Evolutionary conservation across 805 yeast genomes (phyloP), one percentile per base, ranked within the genome.

Genomic region (Pichia heedii): DNA sequence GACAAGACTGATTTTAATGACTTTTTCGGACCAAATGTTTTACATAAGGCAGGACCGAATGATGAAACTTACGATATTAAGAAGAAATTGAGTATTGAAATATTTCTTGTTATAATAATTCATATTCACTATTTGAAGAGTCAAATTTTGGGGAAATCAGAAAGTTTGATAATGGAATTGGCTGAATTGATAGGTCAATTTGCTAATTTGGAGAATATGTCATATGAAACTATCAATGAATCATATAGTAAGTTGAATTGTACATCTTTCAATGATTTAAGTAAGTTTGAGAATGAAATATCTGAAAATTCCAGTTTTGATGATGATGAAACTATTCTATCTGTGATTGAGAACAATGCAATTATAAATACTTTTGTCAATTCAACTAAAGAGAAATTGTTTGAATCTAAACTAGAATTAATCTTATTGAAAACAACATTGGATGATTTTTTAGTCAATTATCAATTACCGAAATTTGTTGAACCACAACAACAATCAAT

Each of bases 11-110:
- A 42, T 16, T 42, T 47, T 29, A 30, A 29, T 15, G 50, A 47
- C 13, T 44, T 47, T 22, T 47, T 47, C 37, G 50, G 50, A 19
- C 44, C 45, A 3, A 44, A 42, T 33, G 40, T 44, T 10, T 30
- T 46, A 10, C 20, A 27, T 11, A 42, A 39, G 19, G 43, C 42
- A n/a, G 37, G 40, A 29, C 36, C 44, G 19, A 37, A 29, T 13
- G 18, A 8, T 12, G 13, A 29, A 6, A 12, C 9, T 3, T 24
- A 33, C 20, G 22, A 37, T 22, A 13, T 36, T 6, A 24, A 36
- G 9, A 36, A 15, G 5, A 22, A 27, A 22, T 22, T 35, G 7
- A 35, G 22, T 22, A 12, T 15, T 13, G 37, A 35, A 22, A n/a
- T 16, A 10, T 35, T 35, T 35, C 4, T 35, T 2, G 8, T 10